Evolutionary conservation across 768 basidiomycete species (phyloP), one percentile per base, ranked within the genome.

Genomic region (Boletus coccyginus): DNA sequence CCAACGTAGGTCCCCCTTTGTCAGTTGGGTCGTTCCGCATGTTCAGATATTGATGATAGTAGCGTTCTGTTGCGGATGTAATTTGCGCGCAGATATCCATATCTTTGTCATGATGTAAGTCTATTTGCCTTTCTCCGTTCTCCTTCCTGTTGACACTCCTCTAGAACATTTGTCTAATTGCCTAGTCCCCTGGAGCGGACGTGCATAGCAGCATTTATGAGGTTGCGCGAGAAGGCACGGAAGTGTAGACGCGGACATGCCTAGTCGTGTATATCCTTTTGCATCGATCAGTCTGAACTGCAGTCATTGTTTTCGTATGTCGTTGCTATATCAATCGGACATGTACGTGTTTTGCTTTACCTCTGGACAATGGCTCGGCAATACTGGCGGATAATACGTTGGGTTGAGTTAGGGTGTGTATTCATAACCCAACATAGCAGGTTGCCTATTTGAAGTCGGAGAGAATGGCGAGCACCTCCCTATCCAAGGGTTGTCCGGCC

Each of bases 391-490:
- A 11, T 11, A 46, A 32, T 17, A 47, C 19, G 17, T 12, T 7
- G 46, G 21, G 7, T 14, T 24, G 35, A 32, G 32, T 33, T 17
- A 16, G 11, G 32, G 27, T 7, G 14, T 27, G 27, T 36, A 43
- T 29, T 31, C 53, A 8, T 12, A 13, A 12, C 13, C 31, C 14
- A 12, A 19, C 12, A 31, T 5, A 7, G 17, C 10, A 3, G 5
- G 8, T 11, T 29, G 14, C 3, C 36, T 53, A 67, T 33, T 50
- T 46, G 24, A 66, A 48, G 49, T 66, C 61, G 21, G 33, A 5
- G 14, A 66, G 52, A 33, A 56, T 27, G 8, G 54, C 58, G 24
- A 60, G 56, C 29, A 50, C 42, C 10, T 57, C 54, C 39, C 33
- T 33, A 17, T 57, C 57, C 14, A 48, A 16, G 12, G 14, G 47